These are phyloP conservation scores for Leccinum insolens DNA, from an alignment of 1,284 basidiomycete species.

Conservation along the genomic window DNA sequence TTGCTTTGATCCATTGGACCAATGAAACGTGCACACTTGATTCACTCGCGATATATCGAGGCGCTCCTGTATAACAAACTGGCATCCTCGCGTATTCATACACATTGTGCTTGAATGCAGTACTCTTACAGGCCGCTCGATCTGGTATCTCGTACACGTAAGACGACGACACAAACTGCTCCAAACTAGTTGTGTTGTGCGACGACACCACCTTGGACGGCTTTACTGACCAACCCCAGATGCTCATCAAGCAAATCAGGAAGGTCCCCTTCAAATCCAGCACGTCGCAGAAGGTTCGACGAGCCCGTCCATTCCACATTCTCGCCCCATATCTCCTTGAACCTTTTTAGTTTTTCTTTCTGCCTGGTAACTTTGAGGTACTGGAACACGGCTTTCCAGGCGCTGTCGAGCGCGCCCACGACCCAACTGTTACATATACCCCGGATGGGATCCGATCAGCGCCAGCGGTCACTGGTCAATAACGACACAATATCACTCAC, in stretches of 20 bases:
- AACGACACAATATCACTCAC: conserved; percentile 14
- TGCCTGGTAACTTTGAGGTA: conserved; percentile 13
- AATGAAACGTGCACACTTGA: too few relatives aligned
- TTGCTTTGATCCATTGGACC: too few relatives aligned
- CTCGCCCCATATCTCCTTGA: conserved; percentile 20
- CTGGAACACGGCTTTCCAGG: conserved; percentile 18
- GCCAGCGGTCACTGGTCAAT: background rate
- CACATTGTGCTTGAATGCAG: background rate
- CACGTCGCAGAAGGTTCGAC: background rate
- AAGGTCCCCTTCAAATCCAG: background rate
- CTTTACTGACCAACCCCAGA: background rate
- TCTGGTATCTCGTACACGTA: background rate
- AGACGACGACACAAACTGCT: too few relatives aligned
- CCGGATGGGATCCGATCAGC: background rate
- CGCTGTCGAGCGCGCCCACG: conserved; percentile 22
- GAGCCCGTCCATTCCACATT: conserved; percentile 17
- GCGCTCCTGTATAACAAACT: too few relatives aligned
- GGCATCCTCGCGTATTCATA: too few relatives aligned
- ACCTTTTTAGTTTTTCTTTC: conserved; percentile 2
- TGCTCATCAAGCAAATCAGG: conserved; percentile 8
- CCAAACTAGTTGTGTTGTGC: background rate
- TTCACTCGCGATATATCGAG: too few relatives aligned
- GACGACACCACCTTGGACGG: background rate
- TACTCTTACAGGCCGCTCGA: background rate
- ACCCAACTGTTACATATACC: conserved; percentile 15